Base-by-base conservation (phyloP, 208 protist species). In the Leishmania braziliensis region DNA sequence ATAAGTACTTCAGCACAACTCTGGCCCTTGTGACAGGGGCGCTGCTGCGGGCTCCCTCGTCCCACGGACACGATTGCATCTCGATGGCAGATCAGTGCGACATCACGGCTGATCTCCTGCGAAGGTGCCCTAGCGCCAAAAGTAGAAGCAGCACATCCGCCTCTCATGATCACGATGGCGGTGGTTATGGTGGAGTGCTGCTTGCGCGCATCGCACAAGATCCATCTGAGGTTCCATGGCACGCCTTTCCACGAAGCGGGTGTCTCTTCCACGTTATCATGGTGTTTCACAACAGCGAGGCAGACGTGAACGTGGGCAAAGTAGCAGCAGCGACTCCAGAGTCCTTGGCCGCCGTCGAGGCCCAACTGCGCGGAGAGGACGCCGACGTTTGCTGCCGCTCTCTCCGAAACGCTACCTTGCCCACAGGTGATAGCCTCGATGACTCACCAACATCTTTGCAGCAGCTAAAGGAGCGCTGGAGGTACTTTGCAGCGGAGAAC, bases 211-310 rank as follows among this genome's bases (percentile, higher is more conserved):
- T 78, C 16, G 60, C 79, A 18, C 87, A 89, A 50, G 54, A 80
- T 36, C 85, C 89, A 2, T 74, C 80, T 0, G 48, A 56, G 10
- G 74, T 95, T 70, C 83, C 88, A n/a, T 93, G 89, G 91, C 88
- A 95, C 69, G 48, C 72, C 58, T 58, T 92, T 56, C 77, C 86
- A 51, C 66, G 65, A n/a, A 23, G 36, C 29, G 78, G 63, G 26
- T 82, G 81, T 51, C 77, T 90, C 33, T 89, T 91, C 63, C 76
- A 84, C 66, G 88, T 85, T 2, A 82, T 93, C 0, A 66, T 93
- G 50, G 78, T 86, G n/a, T 81, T 79, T 76, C 73, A 84, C 3
- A 58, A 62, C 50, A 18, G 43, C 54, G 75, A 39, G 33, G n/a
- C 43, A 20, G 39, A 54, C 3, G 43, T 54, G 39, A 39, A 26